Evolutionary conservation across 176 grass and related monocot genomes (phyloP).

Genomic region (Oryza rufipogon): DNA sequence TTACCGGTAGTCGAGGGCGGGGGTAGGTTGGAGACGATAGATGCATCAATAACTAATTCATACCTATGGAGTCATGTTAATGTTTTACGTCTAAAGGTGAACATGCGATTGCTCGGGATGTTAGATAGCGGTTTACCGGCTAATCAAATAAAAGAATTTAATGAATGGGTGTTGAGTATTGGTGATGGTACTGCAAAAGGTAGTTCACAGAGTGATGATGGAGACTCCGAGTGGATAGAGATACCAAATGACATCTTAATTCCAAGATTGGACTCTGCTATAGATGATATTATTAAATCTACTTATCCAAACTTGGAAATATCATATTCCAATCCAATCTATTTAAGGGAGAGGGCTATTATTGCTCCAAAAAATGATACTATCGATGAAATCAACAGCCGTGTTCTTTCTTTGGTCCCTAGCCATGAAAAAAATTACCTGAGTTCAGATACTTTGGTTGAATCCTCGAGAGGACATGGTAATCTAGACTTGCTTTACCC

Average conservation of each 20-base stretch:
- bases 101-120: neutral
- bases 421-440: neutral
- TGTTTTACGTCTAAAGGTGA: neutral
- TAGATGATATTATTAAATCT: slow-evolving; percentile 6
- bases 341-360: neutral
- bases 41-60: slow-evolving; percentile 23
- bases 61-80: neutral
- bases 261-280: neutral
- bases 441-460: slow-evolving; percentile 17
- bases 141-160: neutral
- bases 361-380: slow-evolving; percentile 16
- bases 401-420: slow-evolving; percentile 4
- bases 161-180: neutral
- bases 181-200: slow-evolving; percentile 14
- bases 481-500: slow-evolving; percentile 25
- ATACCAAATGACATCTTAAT: slow-evolving; percentile 15
- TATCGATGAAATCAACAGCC: slow-evolving; percentile 7
- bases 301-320: neutral
- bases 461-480: neutral
- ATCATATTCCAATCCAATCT: neutral
- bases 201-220: neutral
- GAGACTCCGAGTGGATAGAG: neutral
- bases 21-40: too few relatives aligned
- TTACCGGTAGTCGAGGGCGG: too few relatives aligned
- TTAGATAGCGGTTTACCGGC: neutral